These are phyloP conservation scores for Eucalyptus polyanthemos DNA, from an alignment of 345 rosid species.

Conservation along the genomic window DNA sequence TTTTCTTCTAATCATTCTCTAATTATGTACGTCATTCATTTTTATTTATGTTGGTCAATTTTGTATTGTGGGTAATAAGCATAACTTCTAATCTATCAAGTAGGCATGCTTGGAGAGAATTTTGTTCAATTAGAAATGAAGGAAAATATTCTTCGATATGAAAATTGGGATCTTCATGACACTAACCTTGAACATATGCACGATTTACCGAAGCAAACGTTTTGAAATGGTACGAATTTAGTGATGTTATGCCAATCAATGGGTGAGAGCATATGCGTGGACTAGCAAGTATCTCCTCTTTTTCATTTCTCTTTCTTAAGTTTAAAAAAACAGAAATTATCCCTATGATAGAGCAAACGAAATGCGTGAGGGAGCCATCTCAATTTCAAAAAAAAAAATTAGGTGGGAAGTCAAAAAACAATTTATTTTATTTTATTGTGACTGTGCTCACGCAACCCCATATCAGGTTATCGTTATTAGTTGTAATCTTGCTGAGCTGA, in stretches of 20 bases:
- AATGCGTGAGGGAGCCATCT: background rate
- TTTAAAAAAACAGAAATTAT: background rate
- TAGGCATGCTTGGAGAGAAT: too few species aligned
- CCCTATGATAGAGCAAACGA: background rate
- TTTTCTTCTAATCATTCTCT: too few species aligned
- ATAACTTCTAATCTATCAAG: too few species aligned
- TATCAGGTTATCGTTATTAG: background rate
- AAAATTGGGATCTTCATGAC: too few species aligned
- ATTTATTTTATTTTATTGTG: background rate
- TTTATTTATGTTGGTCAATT: too few species aligned
- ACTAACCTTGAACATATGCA: background rate
- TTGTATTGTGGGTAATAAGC: too few species aligned
- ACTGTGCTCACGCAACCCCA: background rate
- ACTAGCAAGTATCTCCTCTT: background rate
- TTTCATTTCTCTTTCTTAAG: too few species aligned
- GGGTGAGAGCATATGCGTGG: background rate
- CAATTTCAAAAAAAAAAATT: background rate
- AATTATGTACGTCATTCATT: too few species aligned
- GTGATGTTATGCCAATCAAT: background rate
- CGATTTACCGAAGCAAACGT: background rate
- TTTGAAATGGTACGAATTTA: background rate
- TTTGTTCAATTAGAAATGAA: too few species aligned
- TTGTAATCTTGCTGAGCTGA: background rate
- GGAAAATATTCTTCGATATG: background rate
- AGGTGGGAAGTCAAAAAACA: background rate